A percentile compares a stretch with the other conserved stretches of the same genome.
phyloP scores from a whole-genome alignment of 495 filamentous ascomycete genomes.

The Margaritispora aquatica region DNA sequence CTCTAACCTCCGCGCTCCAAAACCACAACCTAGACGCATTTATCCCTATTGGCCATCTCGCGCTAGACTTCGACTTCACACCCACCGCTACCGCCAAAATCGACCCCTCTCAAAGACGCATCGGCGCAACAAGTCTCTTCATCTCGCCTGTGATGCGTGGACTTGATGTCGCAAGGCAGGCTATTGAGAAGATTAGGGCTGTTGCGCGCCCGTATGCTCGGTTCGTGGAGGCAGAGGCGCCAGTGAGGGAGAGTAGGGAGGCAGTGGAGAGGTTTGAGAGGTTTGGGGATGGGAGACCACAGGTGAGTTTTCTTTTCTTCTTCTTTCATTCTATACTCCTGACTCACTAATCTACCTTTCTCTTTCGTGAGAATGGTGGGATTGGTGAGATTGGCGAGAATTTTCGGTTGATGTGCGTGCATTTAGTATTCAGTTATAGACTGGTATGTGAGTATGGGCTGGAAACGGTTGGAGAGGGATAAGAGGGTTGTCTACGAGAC shows the following conservation, averaged over 20 bases:
- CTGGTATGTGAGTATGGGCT: neutral
- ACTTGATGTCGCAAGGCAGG: neutral
- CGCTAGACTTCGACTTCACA: neutral
- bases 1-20: neutral
- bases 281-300: neutral
- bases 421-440: neutral
- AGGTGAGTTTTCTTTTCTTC: neutral
- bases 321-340: no score
- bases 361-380: neutral
- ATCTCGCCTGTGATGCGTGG: neutral
- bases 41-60: neutral
- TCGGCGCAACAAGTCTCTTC: neutral
- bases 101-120: neutral
- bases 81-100: neutral
- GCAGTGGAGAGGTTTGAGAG: neutral
- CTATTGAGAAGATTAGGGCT: neutral
- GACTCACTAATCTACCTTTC: no score
- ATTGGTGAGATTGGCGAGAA: no score
- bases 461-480: neutral
- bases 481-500: neutral
- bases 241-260: neutral
- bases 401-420: neutral
- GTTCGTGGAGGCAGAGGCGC: neutral
- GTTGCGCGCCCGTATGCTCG: neutral
- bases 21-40: neutral